Evolutionary conservation across 495 filamentous ascomycete genomes (phyloP), one percentile per base, ranked within the genome.

Genomic region (Jackrogersella minutella): DNA sequence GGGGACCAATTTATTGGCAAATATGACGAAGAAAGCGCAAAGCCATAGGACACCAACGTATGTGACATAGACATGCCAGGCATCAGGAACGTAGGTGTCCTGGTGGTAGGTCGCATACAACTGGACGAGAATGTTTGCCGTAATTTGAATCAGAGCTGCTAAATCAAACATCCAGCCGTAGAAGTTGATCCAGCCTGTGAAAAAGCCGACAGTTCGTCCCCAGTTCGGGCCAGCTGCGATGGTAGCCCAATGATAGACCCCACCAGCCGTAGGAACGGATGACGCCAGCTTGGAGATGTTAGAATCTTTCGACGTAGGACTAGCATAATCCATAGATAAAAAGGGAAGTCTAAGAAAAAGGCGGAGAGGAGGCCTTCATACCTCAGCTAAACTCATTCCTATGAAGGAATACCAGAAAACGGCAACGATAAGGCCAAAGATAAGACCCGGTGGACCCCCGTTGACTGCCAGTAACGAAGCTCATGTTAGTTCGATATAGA

Each of bases 231-330:
- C 90, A 4, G 85, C 87, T 0, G 91, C 91, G 13, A 93, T 83
- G 0, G 88, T 87, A 3, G 91, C 90, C 91, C 91, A 95, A 73
- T 95, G 91, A 65, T 94, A 94, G 1, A 96, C 91, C 36, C 91
- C 90, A n/a, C 87, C 90, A 6, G 88, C 85, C 0, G 90, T 92
- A 1, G 91, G 91, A 66, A 95, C 90, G 1, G 89, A 83, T 1
- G 91, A 93, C 9, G 92, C 88, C 43, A 94, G 80, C 78, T 94
- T 86, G 6, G 34, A 31, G 2, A 51, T 9, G 33, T 64, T 44
- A 63, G 19, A 43, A 26, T 40, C 16, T 19, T 68, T 11, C 34
- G 3, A 40, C 5, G 4, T 13, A 24, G 17, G 36, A 16, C 1
- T 11, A 10, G 5, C 33, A 9, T 11, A 10, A 2, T 19, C 28